Conservation (phyloP, 106 monocot species). For the Dendrobium huoshanense region DNA sequence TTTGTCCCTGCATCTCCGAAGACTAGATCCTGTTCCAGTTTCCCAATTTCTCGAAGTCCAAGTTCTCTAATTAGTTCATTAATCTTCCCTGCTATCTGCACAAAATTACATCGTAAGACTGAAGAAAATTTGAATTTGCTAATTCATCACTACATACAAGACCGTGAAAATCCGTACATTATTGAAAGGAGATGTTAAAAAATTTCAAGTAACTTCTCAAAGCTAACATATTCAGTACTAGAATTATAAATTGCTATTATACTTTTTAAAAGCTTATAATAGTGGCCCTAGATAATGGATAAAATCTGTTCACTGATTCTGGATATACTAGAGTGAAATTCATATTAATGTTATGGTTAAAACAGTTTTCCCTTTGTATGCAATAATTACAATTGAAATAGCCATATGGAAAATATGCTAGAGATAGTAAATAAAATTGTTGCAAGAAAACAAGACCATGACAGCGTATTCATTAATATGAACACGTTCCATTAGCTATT, state of each 20-base stretch:
- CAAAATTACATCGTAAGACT: neutral
- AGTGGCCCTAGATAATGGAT: neutral
- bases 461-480: neutral
- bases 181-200: neutral
- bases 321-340: neutral
- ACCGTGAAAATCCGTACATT: neutral
- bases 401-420: neutral
- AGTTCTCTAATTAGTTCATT: conserved; percentile 69
- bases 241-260: neutral
- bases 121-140: neutral
- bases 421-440: neutral
- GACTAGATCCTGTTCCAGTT: conserved; percentile 91
- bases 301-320: neutral
- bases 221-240: neutral
- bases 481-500: neutral
- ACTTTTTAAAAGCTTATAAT: neutral
- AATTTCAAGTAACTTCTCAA: neutral
- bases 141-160: neutral
- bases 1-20: conserved; percentile 98
- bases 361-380: neutral
- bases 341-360: neutral
- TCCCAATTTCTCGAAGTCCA: conserved; percentile 84
- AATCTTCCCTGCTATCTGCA: conserved; percentile 94
- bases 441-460: neutral
- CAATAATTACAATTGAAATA: neutral